These are phyloP conservation scores for Malus hybrid DNA, from an alignment of 331 rosid species.

Conservation along the genomic window DNA sequence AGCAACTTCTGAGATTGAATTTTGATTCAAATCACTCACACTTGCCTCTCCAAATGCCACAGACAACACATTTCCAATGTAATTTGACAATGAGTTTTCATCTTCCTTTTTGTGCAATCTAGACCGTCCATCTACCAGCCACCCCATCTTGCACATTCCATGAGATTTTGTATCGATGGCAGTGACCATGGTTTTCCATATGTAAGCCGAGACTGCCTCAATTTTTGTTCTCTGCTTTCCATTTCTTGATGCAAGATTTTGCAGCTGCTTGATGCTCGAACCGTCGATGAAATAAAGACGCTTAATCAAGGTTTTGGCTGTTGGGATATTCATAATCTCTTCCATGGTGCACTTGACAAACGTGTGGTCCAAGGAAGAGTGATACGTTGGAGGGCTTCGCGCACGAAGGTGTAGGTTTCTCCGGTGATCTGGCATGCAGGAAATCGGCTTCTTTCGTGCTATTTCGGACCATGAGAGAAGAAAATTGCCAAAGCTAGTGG, in stretches of 20 bases:
- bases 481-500: conserved; percentile 64
- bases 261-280: conserved; percentile 27
- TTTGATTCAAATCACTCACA: conserved; percentile 36
- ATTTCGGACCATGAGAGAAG: conserved; percentile 66
- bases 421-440: conserved; percentile 49
- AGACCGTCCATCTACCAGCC: conserved; percentile 69
- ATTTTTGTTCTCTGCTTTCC: conserved; percentile 59
- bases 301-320: conserved; percentile 30
- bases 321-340: conserved; percentile 63
- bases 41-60: conserved; percentile 59
- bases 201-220: conserved; percentile 78
- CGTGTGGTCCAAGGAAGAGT: conserved; percentile 53
- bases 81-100: conserved; percentile 44
- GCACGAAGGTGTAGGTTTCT: conserved; percentile 37
- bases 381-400: conserved; percentile 54
- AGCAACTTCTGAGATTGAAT: conserved; percentile 40
- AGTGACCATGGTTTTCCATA: conserved; percentile 58
- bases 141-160: conserved; percentile 58
- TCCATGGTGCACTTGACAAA: conserved; percentile 62
- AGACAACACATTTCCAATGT: conserved; percentile 71
- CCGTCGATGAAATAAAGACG: conserved; percentile 53
- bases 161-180: conserved; percentile 29
- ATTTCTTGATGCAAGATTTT: conserved; percentile 14
- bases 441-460: conserved; percentile 39
- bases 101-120: conserved; percentile 16